phyloP scores from a whole-genome alignment of 2,329 filamentous ascomycete genomes.

The Teratosphaeriaceae sp. region DNA sequence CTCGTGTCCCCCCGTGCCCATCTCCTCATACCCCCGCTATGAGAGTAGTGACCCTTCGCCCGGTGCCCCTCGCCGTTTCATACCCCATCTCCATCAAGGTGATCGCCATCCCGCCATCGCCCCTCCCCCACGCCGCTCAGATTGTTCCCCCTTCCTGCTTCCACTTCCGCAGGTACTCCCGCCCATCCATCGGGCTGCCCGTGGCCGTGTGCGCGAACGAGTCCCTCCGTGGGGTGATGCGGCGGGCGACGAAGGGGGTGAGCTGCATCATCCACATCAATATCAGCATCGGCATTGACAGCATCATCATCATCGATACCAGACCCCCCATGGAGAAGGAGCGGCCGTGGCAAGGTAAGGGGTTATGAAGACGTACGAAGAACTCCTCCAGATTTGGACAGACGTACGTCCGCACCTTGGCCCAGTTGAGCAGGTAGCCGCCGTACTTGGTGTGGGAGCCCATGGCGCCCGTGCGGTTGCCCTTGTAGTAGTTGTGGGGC shows the following conservation, averaged over 20 bases:
- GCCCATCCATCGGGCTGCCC: slow-evolving; percentile 22
- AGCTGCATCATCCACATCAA: slow-evolving; percentile 48
- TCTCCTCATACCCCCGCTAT: too few species aligned
- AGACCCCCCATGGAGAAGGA: background rate
- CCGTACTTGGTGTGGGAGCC: slow-evolving; percentile 78
- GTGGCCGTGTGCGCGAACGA: slow-evolving; percentile 38
- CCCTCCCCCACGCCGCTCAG: slow-evolving; percentile 14
- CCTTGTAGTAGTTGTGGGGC: slow-evolving; percentile 95
- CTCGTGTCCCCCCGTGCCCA: too few species aligned
- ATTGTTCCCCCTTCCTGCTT: slow-evolving; percentile 28
- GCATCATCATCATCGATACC: background rate
- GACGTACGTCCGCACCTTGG: slow-evolving; percentile 85
- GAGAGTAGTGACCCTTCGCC: too few species aligned
- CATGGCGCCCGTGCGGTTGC: slow-evolving; percentile 81
- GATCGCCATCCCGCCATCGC: too few species aligned
- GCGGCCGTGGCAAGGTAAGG: too few species aligned
- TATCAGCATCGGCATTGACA: background rate
- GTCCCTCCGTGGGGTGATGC: slow-evolving; percentile 48
- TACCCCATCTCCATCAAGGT: too few species aligned
- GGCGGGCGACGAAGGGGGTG: slow-evolving; percentile 67
- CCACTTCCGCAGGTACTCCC: slow-evolving; percentile 28
- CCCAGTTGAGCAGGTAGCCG: slow-evolving; percentile 75
- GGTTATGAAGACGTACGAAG: slow-evolving; percentile 48
- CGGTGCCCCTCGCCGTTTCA: too few species aligned
- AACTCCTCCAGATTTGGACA: slow-evolving; percentile 67